Evolutionary conservation across 495 filamentous ascomycete genomes (phyloP).

Genomic region (Friedmanniomyces simplex): DNA sequence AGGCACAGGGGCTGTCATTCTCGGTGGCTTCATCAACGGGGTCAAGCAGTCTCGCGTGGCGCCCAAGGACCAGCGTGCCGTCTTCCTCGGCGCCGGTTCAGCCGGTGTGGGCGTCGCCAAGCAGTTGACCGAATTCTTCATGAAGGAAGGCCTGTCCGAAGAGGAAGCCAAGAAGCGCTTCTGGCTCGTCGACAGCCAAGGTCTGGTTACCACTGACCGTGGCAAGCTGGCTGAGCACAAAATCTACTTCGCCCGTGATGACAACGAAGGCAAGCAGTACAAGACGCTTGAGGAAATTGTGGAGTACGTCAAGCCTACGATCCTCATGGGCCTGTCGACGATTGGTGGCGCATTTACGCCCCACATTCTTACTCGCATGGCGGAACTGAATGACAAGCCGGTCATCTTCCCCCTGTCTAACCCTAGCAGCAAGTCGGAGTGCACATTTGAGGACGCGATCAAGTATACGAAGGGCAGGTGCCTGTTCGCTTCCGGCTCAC

Average conservation of each 20-base stretch:
- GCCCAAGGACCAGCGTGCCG: constrained; percentile 80
- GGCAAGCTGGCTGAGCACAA: constrained; percentile 95
- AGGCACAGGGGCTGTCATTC: constrained; percentile 91
- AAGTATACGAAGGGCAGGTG: constrained; percentile 78
- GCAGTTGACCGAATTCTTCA: constrained; percentile 93
- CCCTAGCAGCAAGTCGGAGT: constrained; percentile 90
- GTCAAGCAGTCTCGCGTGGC: constrained; percentile 81
- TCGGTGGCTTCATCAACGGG: constrained; percentile 89
- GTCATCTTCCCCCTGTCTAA: constrained; percentile 94
- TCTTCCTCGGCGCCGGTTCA: constrained; percentile 92
- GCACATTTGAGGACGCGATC: constrained; percentile 87
- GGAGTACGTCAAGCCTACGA: constrained; percentile 86
- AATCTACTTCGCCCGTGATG: constrained; percentile 85
- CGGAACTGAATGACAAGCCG: constrained; percentile 64
- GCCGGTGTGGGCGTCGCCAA: constrained; percentile 95
- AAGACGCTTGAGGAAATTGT: constrained; percentile 84
- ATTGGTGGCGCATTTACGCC: constrained; percentile 91
- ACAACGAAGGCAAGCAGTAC: constrained; percentile 88
- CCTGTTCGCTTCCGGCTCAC: constrained; percentile 90
- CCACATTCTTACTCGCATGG: constrained; percentile 74
- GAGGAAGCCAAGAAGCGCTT: constrained; percentile 82
- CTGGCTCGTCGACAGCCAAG: constrained; percentile 86
- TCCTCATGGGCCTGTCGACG: constrained; percentile 87
- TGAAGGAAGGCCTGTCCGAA: constrained; percentile 85
- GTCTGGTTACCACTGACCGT: constrained; percentile 85